These are phyloP conservation scores for Chenopodium quinoa DNA, from an alignment of 148 eudicot species.

Conservation along the genomic window DNA sequence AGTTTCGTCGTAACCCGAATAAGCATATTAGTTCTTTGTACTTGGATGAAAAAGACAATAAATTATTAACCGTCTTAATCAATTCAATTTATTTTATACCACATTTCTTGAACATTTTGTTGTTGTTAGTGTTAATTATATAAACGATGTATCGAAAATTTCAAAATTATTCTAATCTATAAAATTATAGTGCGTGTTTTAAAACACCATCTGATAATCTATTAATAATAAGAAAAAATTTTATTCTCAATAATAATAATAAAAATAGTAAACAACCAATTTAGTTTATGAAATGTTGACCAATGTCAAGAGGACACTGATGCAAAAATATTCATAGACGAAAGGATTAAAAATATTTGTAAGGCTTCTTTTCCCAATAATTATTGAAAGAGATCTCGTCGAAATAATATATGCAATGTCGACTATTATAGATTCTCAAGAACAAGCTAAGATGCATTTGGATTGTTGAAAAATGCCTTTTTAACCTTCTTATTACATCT, in stretches of 20 bases:
- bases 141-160: no score
- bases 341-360: slow-evolving; percentile 1
- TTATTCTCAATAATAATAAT: no score
- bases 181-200: no score
- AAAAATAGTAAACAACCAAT: background rate
- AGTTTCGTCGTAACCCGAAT: slow-evolving; percentile 4
- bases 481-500: background rate
- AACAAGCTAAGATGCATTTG: slow-evolving; percentile 19
- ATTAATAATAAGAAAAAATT: background rate
- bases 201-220: no score
- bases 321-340: background rate
- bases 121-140: background rate
- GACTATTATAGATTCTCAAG: slow-evolving; percentile 17
- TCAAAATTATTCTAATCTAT: background rate
- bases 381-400: slow-evolving; percentile 25
- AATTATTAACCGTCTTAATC: background rate
- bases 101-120: background rate
- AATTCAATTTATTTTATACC: background rate
- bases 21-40: slow-evolving; percentile 22
- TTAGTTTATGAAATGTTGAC: slow-evolving; percentile 16
- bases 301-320: slow-evolving; percentile 8
- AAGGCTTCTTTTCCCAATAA: slow-evolving; percentile 30
- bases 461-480: slow-evolving; percentile 13
- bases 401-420: slow-evolving; percentile 13
- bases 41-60: slow-evolving; percentile 8